Percentiles rank a stretch among this genome's conserved stretches.
Conservation (phyloP, 2,329 filamentous ascomycete genomes). For the Cladosporium austrohemisphaericum region DNA sequence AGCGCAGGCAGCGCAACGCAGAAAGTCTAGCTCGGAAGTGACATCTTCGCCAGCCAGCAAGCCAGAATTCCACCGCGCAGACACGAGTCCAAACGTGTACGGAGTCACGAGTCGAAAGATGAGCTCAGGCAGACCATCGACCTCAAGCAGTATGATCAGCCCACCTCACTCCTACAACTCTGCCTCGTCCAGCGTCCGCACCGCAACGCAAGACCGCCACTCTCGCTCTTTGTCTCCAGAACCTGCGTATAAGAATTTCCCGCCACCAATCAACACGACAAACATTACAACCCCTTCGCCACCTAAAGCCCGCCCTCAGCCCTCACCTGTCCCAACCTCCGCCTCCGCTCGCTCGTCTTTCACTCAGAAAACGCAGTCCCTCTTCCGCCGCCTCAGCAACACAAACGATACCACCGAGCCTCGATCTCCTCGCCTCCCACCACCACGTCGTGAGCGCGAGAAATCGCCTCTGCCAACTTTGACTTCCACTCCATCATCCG, state of each 20-base stretch:
- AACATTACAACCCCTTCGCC: neutral
- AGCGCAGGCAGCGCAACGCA: slow-evolving; percentile 16
- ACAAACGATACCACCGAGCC: slow-evolving; percentile 6
- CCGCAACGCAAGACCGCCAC: slow-evolving; percentile 19
- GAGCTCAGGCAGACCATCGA: neutral
- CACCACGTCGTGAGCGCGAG: slow-evolving; percentile 11
- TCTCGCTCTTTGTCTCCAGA: slow-evolving; percentile 3
- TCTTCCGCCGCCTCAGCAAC: slow-evolving; percentile 33
- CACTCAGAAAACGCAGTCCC: slow-evolving; percentile 28
- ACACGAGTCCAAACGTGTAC: slow-evolving; percentile 25
- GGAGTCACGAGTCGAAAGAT: neutral
- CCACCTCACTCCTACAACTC: neutral
- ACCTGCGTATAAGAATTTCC: neutral
- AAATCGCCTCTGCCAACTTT: slow-evolving; percentile 24
- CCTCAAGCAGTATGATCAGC: neutral
- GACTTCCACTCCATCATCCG: slow-evolving; percentile 23
- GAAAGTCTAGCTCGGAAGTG: slow-evolving; percentile 27
- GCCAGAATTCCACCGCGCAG: slow-evolving; percentile 27
- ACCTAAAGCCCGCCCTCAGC: neutral
- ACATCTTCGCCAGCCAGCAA: slow-evolving; percentile 21
- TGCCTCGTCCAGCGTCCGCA: slow-evolving; percentile 26
- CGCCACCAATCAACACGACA: neutral
- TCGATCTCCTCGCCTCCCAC: neutral
- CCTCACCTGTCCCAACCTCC: neutral
- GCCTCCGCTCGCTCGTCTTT: slow-evolving; percentile 7